Evolutionary conservation across 345 rosid genomes (phyloP).

Genomic region (Citrus mangshanensis): DNA sequence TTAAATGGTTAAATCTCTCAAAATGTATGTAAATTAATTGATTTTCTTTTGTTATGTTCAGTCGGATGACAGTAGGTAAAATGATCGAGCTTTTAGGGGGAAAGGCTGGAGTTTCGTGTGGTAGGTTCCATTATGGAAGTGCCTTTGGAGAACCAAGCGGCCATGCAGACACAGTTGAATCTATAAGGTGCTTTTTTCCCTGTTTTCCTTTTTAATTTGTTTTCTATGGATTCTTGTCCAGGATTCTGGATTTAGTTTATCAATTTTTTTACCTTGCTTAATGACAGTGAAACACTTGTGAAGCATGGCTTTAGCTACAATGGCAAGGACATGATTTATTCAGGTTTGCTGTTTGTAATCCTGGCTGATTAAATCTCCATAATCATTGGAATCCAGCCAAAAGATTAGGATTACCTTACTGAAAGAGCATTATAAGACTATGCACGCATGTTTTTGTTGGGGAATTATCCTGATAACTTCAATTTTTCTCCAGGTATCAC

Average conservation of each 20-base stretch:
- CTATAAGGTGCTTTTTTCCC: slow-evolving; percentile 52
- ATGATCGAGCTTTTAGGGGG: slow-evolving; percentile 98
- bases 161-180: slow-evolving; percentile 84
- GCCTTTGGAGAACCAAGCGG: slow-evolving; percentile 97
- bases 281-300: slow-evolving; percentile 71
- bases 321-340: slow-evolving; percentile 89
- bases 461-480: slow-evolving; percentile 19
- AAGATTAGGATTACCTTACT: background rate
- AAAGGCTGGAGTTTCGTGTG: slow-evolving; percentile 89
- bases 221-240: background rate
- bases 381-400: background rate
- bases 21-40: background rate
- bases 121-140: slow-evolving; percentile 90
- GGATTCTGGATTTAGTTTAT: slow-evolving; percentile 1
- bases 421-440: background rate
- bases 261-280: background rate
- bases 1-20: background rate
- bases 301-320: slow-evolving; percentile 77
- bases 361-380: background rate
- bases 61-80: slow-evolving; percentile 99
- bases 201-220: background rate
- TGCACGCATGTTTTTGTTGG: background rate
- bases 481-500: slow-evolving; percentile 62
- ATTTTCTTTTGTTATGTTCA: slow-evolving; percentile 28
- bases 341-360: slow-evolving; percentile 47